Conservation (phyloP, 257 asterid species). For the Handroanthus guayacan region DNA sequence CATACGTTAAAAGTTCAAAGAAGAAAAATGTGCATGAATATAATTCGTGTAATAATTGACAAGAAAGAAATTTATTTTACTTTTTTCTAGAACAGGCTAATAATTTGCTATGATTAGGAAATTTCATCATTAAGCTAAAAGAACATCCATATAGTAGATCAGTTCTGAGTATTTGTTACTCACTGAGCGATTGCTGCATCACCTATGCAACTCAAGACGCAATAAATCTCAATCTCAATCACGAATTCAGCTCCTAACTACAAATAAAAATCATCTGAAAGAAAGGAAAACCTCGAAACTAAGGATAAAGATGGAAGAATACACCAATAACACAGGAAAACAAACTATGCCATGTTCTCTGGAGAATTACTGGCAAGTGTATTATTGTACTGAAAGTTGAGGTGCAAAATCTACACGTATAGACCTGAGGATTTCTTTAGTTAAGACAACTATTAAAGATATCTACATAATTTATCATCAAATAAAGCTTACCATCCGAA, state of each 20-base stretch:
- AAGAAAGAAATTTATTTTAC: background rate
- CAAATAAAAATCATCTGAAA: background rate
- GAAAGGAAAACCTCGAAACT: background rate
- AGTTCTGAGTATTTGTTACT: background rate
- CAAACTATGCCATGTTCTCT: conserved; percentile 4
- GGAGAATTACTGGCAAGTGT: background rate
- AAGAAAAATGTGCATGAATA: background rate
- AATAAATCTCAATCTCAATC: background rate
- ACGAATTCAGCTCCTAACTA: background rate
- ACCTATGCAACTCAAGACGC: background rate
- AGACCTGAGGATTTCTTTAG: background rate
- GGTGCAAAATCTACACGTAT: background rate
- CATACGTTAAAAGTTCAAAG: background rate
- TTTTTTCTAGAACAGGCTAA: background rate
- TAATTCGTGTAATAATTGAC: background rate
- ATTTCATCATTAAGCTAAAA: background rate
- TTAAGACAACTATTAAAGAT: background rate
- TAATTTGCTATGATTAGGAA: background rate
- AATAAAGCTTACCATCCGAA: background rate
- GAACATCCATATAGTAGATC: background rate
- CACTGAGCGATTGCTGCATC: background rate
- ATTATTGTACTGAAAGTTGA: background rate
- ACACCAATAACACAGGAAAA: background rate
- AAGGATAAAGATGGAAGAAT: conserved; percentile 5
- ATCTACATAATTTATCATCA: background rate